Evolutionary conservation across 139 green algal genomes (phyloP), one percentile per base, ranked within the genome.

Genomic region (Closterium sp.): DNA sequence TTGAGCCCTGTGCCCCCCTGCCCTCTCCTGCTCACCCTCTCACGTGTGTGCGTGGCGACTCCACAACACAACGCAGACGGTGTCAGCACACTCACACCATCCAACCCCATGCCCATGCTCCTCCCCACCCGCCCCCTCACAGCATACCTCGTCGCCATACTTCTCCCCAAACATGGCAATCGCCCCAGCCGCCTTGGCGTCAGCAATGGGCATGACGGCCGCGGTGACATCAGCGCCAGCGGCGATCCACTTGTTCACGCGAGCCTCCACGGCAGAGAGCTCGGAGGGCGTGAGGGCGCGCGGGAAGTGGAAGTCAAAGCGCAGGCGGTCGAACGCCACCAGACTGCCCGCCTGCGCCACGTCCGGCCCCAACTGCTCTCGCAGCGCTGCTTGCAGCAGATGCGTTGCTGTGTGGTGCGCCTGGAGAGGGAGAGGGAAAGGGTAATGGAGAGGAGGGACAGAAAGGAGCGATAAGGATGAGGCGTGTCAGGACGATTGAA

Each of bases 81-180:
- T 38, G 32, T 4, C n/a, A n/a, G n/a, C n/a, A 38, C n/a, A n/a
- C 2, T 4, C 2, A 38, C 4, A 2, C 32, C 2, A 2, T 4
- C 32, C 32, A 7, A 7, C 32, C 2, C 50, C 50, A 24, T 22
- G 13, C 50, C 45, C 45, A 17, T 9, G 50, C 50, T 4, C 50
- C 10, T 24, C 50, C 50, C 50, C 50, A n/a, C 2, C 50, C 17
- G 0, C 13, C 10, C 10, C 17, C 50, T 3, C 50, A 21, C 50
- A 70, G 10, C 45, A 19, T 70, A 17, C 45, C 45, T 4, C 45
- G 3, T 79, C 13, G 92, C 94, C 84, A 89, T 99, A 99, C 94
- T 98, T 98, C 95, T 99, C 97, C 3, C 97, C 97, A 95, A 98
- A 98, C 97, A 98, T 99, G 70, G 97, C 97, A 5, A 96, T 97